Base-by-base conservation (phyloP, 768 basidiomycete genomes). In the Boletus rufocinnamomeus region DNA sequence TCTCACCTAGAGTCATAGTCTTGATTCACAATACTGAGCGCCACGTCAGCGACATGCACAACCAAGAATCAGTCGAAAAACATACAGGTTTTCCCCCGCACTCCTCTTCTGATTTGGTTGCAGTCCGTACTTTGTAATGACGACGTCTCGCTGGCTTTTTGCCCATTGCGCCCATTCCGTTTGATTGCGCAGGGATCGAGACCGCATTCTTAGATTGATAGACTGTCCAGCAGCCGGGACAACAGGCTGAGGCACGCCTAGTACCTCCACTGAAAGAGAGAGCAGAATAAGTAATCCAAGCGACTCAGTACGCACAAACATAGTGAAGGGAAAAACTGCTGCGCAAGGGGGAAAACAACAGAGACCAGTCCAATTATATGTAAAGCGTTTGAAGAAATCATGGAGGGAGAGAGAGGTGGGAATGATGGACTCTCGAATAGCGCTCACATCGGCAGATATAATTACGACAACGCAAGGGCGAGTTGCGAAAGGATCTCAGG, bases 1-100 rank as follows among this genome's bases (percentile, higher is more conserved):
- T 9, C 56, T 52, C 65, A 84, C 86, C 81, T 85, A 7, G 86
- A 82, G 66, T 91, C 89, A 13, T 75, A 72, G 45, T 82, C 82
- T 72, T 88, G 85, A 61, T 88, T 84, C 38, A 82, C 78, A 7
- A 89, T 69, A 28, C 88, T 89, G 64, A 23, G 21, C 4, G 25
- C 27, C 34, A 47, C 8, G 21, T 68, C 38, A 70, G 47, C 45
- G 2, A 38, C 40, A 27, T 14, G 40, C 1, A 25, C 8, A 14
- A 5, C 10, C 34, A 19, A 21, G 4, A 9, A 49, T 40, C 27
- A 11, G 25, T 58, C 49, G 45, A 13, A 48, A 27, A 23, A 56
- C 63, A 0, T 64, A 84, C 84, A 81, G 66, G 63, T 83, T 82
- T 43, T 77, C 76, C 13, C 84, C 84, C 21, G 72, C 65, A 14